phyloP scores from a whole-genome alignment of 176 grass and related monocot species.

The Phragmites australis region DNA sequence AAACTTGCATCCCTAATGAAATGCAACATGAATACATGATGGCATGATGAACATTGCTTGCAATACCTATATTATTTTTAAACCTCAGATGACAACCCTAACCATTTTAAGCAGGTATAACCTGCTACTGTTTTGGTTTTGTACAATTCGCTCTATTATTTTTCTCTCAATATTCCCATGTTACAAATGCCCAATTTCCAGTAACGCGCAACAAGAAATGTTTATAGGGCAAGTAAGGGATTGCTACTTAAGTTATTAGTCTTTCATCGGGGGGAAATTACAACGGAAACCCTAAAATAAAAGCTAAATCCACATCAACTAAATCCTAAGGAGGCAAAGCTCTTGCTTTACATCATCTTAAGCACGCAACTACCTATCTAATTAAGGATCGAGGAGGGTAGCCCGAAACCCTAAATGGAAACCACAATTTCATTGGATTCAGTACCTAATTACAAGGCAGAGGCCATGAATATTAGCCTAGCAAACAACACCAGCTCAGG shows the following conservation, averaged over 20 bases:
- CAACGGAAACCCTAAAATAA: neutral
- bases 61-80: neutral
- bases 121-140: neutral
- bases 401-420: neutral
- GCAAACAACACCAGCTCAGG: neutral
- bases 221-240: neutral
- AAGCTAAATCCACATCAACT: neutral
- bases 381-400: neutral
- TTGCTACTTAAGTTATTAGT: neutral
- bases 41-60: neutral
- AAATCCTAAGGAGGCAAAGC: neutral
- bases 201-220: neutral
- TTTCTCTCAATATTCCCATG: neutral
- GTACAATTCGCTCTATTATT: neutral
- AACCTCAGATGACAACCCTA: neutral
- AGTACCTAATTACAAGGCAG: neutral
- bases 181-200: neutral
- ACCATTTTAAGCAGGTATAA: neutral
- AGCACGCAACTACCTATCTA: neutral
- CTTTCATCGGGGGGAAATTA: neutral
- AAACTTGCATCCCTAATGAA: no score
- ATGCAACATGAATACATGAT: no score
- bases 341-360: neutral
- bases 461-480: neutral
- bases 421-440: neutral